phyloP scores from a whole-genome alignment of 1,284 basidiomycete species.

The Ustilago loliicola region DNA sequence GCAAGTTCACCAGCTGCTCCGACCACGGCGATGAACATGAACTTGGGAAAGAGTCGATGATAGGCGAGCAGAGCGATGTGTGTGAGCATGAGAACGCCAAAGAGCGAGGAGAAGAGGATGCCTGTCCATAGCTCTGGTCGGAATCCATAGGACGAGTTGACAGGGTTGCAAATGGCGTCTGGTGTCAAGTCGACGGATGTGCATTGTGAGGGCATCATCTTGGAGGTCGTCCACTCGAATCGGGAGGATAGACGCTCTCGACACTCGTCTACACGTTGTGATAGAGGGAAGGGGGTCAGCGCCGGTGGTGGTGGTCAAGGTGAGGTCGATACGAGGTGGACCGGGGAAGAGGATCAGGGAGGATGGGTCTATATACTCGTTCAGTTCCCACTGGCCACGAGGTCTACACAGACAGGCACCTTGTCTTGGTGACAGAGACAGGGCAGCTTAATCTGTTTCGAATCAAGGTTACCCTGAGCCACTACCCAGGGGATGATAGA shows the following conservation, averaged over 20 bases:
- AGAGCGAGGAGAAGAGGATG: slow-evolving; percentile 40
- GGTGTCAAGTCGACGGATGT: slow-evolving; percentile 21
- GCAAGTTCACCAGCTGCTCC: slow-evolving; percentile 41
- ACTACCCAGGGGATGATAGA: background rate
- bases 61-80: slow-evolving; percentile 33
- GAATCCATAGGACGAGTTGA: slow-evolving; percentile 44
- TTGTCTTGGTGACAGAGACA: background rate
- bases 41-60: slow-evolving; percentile 33
- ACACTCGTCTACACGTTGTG: background rate
- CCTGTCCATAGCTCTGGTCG: slow-evolving; percentile 44
- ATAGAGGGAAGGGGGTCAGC: background rate
- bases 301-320: background rate
- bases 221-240: background rate
- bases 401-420: background rate
- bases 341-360: background rate
- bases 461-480: background rate
- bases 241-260: background rate
- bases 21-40: slow-evolving; percentile 41
- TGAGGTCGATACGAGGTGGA: background rate
- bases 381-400: background rate
- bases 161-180: slow-evolving; percentile 28
- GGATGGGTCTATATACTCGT: background rate
- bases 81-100: slow-evolving; percentile 28
- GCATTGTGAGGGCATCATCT: slow-evolving; percentile 9
- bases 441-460: background rate